Evolutionary conservation across 1,284 basidiomycete species (phyloP).

Genomic region (Phellopilus nigrolimitatus): DNA sequence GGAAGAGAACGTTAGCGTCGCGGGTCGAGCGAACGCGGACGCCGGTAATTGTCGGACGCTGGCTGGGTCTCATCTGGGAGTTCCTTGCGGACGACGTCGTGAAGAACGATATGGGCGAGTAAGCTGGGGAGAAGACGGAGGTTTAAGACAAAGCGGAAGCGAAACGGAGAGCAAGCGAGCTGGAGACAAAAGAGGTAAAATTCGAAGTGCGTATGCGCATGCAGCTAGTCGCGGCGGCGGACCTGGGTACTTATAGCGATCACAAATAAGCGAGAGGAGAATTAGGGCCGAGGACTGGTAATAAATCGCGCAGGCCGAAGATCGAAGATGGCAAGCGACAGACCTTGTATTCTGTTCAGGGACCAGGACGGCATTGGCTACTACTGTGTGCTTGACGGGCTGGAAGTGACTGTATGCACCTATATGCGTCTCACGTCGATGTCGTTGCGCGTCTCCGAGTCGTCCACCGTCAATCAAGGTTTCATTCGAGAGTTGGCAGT

Average conservation of each 20-base stretch:
- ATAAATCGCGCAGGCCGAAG: slow-evolving; percentile 3
- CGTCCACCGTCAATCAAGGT: neutral
- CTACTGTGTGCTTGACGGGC: neutral
- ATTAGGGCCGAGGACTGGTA: slow-evolving; percentile 15
- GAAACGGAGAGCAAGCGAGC: neutral
- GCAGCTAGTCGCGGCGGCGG: slow-evolving; percentile 8
- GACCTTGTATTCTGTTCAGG: slow-evolving; percentile 10
- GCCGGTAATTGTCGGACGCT: slow-evolving; percentile 29
- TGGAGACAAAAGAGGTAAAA: slow-evolving; percentile 6
- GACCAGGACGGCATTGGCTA: neutral
- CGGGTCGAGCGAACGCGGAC: slow-evolving; percentile 29
- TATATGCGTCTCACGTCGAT: neutral
- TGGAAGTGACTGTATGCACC: neutral
- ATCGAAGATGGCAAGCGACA: slow-evolving; percentile 1
- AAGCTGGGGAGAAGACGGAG: neutral
- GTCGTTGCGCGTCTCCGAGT: neutral
- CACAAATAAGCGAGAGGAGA: slow-evolving; percentile 4
- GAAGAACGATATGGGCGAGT: neutral
- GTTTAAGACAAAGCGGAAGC: neutral
- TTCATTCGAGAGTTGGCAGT: neutral
- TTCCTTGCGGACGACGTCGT: slow-evolving; percentile 15
- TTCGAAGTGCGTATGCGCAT: no score
- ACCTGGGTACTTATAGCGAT: slow-evolving; percentile 16
- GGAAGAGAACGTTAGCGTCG: slow-evolving; percentile 36
- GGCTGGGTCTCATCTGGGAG: slow-evolving; percentile 24